Base-by-base conservation (phyloP, 306 rosid genomes). In the Sindora glabra region DNA sequence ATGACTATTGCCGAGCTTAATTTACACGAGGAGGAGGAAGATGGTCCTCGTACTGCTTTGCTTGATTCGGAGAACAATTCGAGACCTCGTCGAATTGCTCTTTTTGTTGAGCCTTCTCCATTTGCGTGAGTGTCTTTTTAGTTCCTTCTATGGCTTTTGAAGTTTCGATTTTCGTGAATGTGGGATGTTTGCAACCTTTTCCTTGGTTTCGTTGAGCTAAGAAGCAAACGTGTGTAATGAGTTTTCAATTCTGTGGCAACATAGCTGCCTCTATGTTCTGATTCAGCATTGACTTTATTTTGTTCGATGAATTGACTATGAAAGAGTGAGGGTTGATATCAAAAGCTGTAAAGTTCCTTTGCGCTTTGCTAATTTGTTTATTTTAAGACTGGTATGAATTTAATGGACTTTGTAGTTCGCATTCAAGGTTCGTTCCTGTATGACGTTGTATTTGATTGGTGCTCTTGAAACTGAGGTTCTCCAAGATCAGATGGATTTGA, bases 101-200 rank as follows among this genome's bases (percentile, higher is more conserved):
- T 92, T 50, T 92, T 92, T 44, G 95, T 92, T 22, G 99, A 92
- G 79, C 99, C 99, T 80, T 92, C 99, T 56, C 99, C 99, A 39
- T 92, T 92, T 59, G 86, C 99, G 99, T 89, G 72, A 82, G 96
- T 77, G 7, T 56, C 34, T 33, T 15, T 48, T 10, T 21, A 22
- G 51, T 67, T 34, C 7, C 41, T 44, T n/a, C 13, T 49, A 54
- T 11, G 8, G 18, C 53, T n/a, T 17, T 67, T 45, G 44, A 30
- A 51, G 24, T 48, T n/a, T n/a, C n/a, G n/a, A n/a, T n/a, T n/a
- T n/a, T n/a, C n/a, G n/a, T n/a, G 6, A 42, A 26, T 66, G 62
- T 65, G 51, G 65, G 51, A n/a, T 29, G 22, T 39, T 56, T 60
- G 38, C 36, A 23, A 61, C 60, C 45, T 61, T 23, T 40, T 18